A percentile compares a stretch with the other conserved stretches of the same genome.
phyloP scores from a whole-genome alignment of 164 flowering plant genomes.

The Cinnamomum micranthum region DNA sequence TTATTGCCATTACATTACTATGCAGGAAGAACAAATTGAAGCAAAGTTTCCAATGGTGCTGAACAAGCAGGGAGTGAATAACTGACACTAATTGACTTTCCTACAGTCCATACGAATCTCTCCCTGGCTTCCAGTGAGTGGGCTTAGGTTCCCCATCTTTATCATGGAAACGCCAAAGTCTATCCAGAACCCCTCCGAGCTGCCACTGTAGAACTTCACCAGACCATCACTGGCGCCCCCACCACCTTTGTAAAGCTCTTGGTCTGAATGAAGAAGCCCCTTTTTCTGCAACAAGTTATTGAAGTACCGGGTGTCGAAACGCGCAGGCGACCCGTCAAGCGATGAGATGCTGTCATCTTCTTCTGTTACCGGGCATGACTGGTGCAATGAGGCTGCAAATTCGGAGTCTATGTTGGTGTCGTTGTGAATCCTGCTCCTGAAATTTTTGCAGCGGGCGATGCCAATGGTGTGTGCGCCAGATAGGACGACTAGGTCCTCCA shows the following conservation, averaged over 20 bases:
- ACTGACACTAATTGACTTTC: background rate
- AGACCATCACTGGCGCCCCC: background rate
- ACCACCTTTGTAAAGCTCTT: background rate
- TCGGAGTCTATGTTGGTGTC: background rate
- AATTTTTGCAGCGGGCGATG: background rate
- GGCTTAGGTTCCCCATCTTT: background rate
- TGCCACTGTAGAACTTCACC: background rate
- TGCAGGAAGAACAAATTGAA: background rate
- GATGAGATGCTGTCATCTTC: background rate
- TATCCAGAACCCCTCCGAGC: background rate
- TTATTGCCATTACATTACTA: too few species aligned
- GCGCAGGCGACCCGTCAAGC: background rate
- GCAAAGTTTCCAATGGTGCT: background rate
- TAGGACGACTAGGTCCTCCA: background rate
- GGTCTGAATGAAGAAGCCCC: slow-evolving; percentile 3
- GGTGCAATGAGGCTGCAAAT: background rate
- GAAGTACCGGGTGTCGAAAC: background rate
- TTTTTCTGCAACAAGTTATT: background rate
- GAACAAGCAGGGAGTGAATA: background rate
- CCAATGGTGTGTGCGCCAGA: background rate
- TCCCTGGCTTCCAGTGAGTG: background rate
- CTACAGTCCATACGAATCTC: slow-evolving; percentile 1
- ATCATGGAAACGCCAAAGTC: background rate
- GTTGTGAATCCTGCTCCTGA: background rate
- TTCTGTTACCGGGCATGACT: background rate